These are phyloP conservation scores for Davidsoniella virescens DNA, from an alignment of 2,329 filamentous ascomycete species.

Conservation along the genomic window DNA sequence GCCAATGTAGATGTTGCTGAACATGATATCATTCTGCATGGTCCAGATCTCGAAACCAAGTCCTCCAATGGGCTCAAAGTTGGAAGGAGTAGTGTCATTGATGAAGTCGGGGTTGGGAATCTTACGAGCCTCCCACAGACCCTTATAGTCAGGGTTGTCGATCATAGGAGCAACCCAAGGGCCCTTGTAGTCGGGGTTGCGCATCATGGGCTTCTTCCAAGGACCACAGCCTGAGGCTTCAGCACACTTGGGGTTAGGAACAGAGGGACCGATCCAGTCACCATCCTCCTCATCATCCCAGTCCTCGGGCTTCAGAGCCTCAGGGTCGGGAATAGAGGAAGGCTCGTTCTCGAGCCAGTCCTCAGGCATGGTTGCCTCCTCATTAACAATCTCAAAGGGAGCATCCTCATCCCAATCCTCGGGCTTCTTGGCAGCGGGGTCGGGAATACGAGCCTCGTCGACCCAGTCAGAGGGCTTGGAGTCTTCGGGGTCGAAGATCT, in stretches of 20 bases:
- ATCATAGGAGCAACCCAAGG: conserved; percentile 89
- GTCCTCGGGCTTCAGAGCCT: conserved; percentile 93
- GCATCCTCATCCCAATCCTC: conserved; percentile 99
- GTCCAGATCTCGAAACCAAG: conserved; percentile 99
- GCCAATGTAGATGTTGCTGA: conserved; percentile 99
- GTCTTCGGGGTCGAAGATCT: conserved; percentile 92
- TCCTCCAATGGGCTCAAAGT: conserved; percentile 96
- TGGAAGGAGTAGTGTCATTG: conserved; percentile 90
- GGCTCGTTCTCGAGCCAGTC: conserved; percentile 94
- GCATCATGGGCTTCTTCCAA: conserved; percentile 82
- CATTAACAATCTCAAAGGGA: conserved; percentile 87
- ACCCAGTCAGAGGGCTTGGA: conserved; percentile 93
- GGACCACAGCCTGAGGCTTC: conserved; percentile 86
- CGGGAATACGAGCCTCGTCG: conserved; percentile 76
- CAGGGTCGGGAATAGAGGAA: conserved; percentile 69
- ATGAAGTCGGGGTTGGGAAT: conserved; percentile 93
- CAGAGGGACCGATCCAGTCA: conserved; percentile 81
- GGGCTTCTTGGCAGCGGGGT: conserved; percentile 88
- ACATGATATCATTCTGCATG: conserved; percentile 97
- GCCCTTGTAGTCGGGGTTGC: conserved; percentile 97
- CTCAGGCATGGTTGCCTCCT: conserved; percentile 77
- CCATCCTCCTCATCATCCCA: conserved; percentile 99
- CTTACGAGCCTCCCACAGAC: conserved; percentile 83
- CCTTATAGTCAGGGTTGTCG: conserved; percentile 98
- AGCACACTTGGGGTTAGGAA: conserved; percentile 90